Evolutionary conservation across 805 yeast genomes (phyloP), one percentile per base, ranked within the genome.

Genomic region (Yamadazyma endophytica): DNA sequence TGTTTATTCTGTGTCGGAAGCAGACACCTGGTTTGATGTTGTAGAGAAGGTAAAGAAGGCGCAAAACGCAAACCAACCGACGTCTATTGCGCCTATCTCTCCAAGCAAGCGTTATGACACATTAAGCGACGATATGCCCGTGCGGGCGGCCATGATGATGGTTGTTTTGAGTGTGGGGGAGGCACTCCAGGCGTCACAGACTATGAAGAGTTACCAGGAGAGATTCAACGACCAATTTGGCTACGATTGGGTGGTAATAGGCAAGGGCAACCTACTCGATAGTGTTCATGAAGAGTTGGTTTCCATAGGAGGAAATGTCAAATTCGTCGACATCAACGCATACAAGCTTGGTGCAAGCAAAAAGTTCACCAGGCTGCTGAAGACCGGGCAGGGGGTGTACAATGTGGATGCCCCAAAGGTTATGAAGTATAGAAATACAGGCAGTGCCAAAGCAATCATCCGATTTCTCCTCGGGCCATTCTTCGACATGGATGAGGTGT

Each of bases 341-440:
- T 28, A 33, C 12, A 47, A 47, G n/a, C n/a, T n/a, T n/a, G n/a
- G n/a, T n/a, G n/a, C n/a, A n/a, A n/a, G n/a, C n/a, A 40, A 44
- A 29, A 39, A 50, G 41, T 26, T 34, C 6, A 42, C 45, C 18
- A 48, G 47, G 6, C 43, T 33, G 9, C 28, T 27, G 9, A 6
- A 24, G 6, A 18, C 9, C n/a, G 19, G 28, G 23, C 18, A 28
- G 5, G 24, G 29, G 8, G 17, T 18, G n/a, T 21, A 9, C n/a
- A 18, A 12, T 9, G 18, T 11, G 17, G 14, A 9, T 38, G 36
- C n/a, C 4, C 39, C 52, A 13, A 39, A 30, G 16, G 33, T 39
- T 7, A 49, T 68, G 43, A 58, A 60, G 35, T 65, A 68, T 17
- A 46, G 47, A 16, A 43, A 41, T 17, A 32, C 40, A 6, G 42